Base-by-base conservation (phyloP, 2,329 filamentous ascomycete species). In the Scolecobasidium constrictum region DNA sequence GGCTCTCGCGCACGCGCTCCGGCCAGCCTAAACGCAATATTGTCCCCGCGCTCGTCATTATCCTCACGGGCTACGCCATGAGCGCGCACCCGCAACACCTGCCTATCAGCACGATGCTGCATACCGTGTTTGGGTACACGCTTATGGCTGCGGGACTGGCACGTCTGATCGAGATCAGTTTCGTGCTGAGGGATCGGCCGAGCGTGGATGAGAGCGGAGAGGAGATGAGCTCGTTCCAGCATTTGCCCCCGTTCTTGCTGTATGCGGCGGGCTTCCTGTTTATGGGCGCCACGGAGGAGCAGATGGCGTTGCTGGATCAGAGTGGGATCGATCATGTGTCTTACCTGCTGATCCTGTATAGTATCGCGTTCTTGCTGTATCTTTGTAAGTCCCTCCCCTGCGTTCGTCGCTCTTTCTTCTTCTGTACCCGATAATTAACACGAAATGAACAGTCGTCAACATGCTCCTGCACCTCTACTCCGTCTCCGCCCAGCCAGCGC, bases 211-310 rank as follows among this genome's bases (percentile, higher is more conserved):
- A 75, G n/a, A 75, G 85, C 55, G 81, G 81, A 6, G 72, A 72
- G 28, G 74, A 86, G 49, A 73, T 75, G 41, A 86, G 81, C 56
- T 83, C 79, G 56, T 85, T 81, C 60, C 81, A 85, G 59, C 81
- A 81, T 51, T 58, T 85, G 36, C 72, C 81, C 19, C 73, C 77
- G 41, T 85, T 83, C 54, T 77, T 96, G 33, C 75, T 98, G 20
- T 94, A 85, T 55, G 87, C 88, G 4, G 83, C 88, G 3, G 92
- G 92, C 1, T 94, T 96, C 65, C 72, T 98, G 33, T 98, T 98
- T 67, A 94, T 96, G 87, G 84, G 86, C 22, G 90, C 92, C 13
- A 96, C 87, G 1, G 92, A 96, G 60, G 88, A 98, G 65, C 92
- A 96, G 63, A 94, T 96, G 85, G 56, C 70, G 17, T 68, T 95